phyloP scores from a whole-genome alignment of 1,284 basidiomycete genomes.

The Limonomyces culmigenus region DNA sequence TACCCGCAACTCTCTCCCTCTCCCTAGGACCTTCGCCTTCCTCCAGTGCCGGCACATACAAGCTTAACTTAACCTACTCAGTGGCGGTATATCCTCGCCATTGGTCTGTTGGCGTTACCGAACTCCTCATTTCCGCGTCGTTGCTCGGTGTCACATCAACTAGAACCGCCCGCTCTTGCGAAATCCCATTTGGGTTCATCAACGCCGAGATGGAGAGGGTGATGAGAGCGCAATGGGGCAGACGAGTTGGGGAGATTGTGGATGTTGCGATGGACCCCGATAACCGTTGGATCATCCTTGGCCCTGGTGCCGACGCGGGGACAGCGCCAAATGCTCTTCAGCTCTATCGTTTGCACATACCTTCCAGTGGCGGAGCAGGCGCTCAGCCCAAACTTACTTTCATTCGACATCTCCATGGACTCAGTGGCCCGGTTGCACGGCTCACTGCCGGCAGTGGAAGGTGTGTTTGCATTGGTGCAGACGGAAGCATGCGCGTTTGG shows the following conservation, averaged over 20 bases:
- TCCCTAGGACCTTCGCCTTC: constrained; percentile 32
- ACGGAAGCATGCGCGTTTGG: too few species aligned
- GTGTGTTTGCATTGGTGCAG: too few species aligned
- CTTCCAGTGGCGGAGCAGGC: too few species aligned
- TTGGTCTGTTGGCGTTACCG: constrained; percentile 65
- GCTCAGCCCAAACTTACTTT: too few species aligned
- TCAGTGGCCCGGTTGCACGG: too few species aligned
- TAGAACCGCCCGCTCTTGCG: constrained; percentile 47
- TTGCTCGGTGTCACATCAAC: constrained; percentile 25
- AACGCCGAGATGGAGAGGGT: constrained; percentile 39
- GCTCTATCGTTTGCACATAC: too few species aligned
- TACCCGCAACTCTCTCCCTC: constrained; percentile 53
- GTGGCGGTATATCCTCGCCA: constrained; percentile 65
- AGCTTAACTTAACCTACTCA: constrained; percentile 53
- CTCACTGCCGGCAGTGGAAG: too few species aligned
- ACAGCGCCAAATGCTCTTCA: too few species aligned
- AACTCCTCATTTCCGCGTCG: constrained; percentile 40
- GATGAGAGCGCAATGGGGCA: constrained; percentile 58
- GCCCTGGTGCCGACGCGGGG: constrained; percentile 30
- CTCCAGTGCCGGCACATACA: constrained; percentile 31
- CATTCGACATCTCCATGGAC: too few species aligned
- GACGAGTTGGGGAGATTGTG: constrained; percentile 48
- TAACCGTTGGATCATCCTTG: constrained; percentile 73
- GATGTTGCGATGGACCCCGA: constrained; percentile 62
- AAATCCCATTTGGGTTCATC: constrained; percentile 54